Evolutionary conservation across 352 stramenopile genomes (phyloP), one percentile per base, ranked within the genome.

Genomic region (Pythium graminicola): DNA sequence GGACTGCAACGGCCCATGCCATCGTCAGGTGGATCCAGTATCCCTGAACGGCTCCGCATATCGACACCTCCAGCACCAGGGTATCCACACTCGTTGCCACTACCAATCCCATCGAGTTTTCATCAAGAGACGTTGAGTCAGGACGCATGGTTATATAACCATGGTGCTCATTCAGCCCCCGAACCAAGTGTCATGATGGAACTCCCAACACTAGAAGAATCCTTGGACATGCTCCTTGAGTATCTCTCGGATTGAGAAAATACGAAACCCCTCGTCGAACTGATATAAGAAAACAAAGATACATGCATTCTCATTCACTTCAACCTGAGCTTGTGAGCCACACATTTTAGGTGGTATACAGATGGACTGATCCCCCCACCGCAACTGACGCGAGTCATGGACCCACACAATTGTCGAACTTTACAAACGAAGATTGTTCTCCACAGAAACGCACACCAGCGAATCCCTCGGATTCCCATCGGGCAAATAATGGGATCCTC

Each of bases 171-270:
- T 22, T 45, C 51, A 2, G 32, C 43, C 1, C 43, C 31, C 0
- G 43, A 54, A n/a, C 32, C 33, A 23, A 50, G 19, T 36, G 20
- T 36, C 4, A 32, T 36, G 20, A 33, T 33, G 23, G 13, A 61
- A 22, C 39, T 61, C 9, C 54, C 54, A 6, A 40, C 54, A 9
- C 39, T 61, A 3, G 54, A 60, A 35, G 54, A 61, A 39, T 61
- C 54, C 1, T 31, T 61, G 11, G 54, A 61, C 19, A 50, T 61
- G 26, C n/a, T 61, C 4, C 16, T 61, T 2, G 54, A 61, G 45
- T 61, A 50, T 28, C 46, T 55, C 6, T 60, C 52, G 4, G 52
- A 60, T 19, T 60, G 19, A 35, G 6, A 14, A 11, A 49, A 20
- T 24, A n/a, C n/a, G n/a, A n/a, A n/a, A n/a, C n/a, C n/a, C n/a